These are phyloP conservation scores for Piper longum DNA, from an alignment of 164 flowering plant species.

Conservation along the genomic window DNA sequence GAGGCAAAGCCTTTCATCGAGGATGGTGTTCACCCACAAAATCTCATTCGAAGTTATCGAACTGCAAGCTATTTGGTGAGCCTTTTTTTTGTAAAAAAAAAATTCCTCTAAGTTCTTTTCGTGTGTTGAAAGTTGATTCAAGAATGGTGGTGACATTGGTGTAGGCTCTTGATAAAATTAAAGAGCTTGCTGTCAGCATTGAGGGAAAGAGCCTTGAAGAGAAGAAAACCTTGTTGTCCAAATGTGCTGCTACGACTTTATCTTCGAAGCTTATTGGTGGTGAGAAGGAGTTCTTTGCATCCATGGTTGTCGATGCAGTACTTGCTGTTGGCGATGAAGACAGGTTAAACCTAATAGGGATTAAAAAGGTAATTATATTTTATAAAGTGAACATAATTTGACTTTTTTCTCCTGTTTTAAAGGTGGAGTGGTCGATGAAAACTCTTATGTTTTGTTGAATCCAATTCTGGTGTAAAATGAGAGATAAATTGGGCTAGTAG, in stretches of 20 bases:
- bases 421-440: too few species aligned
- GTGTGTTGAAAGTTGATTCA: neutral
- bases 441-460: too few species aligned
- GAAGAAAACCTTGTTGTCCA: constrained; percentile 67
- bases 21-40: constrained; percentile 93
- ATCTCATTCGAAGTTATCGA: constrained; percentile 75
- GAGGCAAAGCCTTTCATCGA: constrained; percentile 98
- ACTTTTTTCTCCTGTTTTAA: too few species aligned
- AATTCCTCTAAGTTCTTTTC: too few species aligned
- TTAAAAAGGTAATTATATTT: constrained; percentile 58
- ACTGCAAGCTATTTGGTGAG: constrained; percentile 56
- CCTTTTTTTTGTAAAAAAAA: too few species aligned
- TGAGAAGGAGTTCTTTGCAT: constrained; percentile 92
- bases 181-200: constrained; percentile 76
- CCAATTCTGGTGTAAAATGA: too few species aligned
- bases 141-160: neutral
- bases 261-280: constrained; percentile 97
- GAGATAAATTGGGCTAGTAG: too few species aligned
- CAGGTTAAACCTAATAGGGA: constrained; percentile 83
- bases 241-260: constrained; percentile 95
- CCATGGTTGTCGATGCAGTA: constrained; percentile 94
- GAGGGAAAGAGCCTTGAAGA: constrained; percentile 92
- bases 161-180: constrained; percentile 79
- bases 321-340: constrained; percentile 79
- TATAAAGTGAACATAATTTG: neutral